Base-by-base conservation (phyloP, 371 early-diverging fungal species). In the Umbelopsis sp. region DNA sequence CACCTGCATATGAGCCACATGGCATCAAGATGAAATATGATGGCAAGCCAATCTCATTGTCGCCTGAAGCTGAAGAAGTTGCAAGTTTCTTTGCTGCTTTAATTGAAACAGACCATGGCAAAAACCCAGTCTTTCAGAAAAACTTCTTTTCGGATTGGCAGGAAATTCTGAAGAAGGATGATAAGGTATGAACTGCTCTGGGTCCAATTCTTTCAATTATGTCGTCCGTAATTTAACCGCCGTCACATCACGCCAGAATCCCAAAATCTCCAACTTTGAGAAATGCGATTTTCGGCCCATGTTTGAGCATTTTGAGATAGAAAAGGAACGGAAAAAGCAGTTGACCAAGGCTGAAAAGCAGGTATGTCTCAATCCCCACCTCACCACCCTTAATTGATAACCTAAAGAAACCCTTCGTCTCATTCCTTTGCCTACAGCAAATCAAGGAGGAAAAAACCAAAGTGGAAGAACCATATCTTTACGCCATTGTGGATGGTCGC, bases 121-220 rank as follows among this genome's bases (percentile, higher is more conserved):
- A 84, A 68, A 97, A 98, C 73, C 87, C 88, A 22, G 87, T 82
- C 2, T 99, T 99, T 74, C 88, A 88, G 70, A 82, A 87, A 69
- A 99, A 99, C 84, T 98, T 99, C 70, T 98, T 99, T 80, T 72
- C 75, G 11, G 98, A 98, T 75, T 97, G 94, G 79, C 76, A 78
- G 57, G 80, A 79, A 24, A 69, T 96, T 4, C 72, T 96, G 25
- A 80, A 80, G 45, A 73, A 87, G 68, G 82, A 87, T 70, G 86
- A 89, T 68, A 87, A 82, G 68, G 93, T 90, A 86, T 76, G 50
- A 1, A 1, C 7, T 41, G 38, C 38, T 7, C 10, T 38, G 10
- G 10, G 7, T 38, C 7, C 10, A 4, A 4, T 41, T 41, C 7
- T 41, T 41, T 41, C 29, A 3, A 0, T 29, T 4, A 29, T 29